Percentiles rank a stretch among this genome's conserved stretches.
Conservation (phyloP, 805 yeast genomes). For the Debaryomyces maramus region DNA sequence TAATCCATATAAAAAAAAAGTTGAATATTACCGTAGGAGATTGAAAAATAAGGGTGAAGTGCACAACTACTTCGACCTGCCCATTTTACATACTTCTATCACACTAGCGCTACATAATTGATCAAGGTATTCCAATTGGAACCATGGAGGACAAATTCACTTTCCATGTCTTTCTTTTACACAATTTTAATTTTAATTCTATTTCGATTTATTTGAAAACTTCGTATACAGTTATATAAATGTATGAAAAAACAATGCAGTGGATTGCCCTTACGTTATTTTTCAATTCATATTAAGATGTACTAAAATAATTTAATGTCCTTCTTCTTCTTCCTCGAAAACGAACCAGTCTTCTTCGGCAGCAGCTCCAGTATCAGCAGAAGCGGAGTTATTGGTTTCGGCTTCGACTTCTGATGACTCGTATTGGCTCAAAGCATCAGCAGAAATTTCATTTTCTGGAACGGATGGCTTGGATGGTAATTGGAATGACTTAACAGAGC, state of each 20-base stretch:
- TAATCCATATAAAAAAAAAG: no score
- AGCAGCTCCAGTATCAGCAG: slow-evolving; percentile 42
- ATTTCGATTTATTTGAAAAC: neutral
- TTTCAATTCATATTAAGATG: neutral
- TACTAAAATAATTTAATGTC: slow-evolving; percentile 38
- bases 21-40: no score
- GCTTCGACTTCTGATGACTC: slow-evolving; percentile 76
- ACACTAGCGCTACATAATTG: no score
- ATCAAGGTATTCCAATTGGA: no score
- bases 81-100: no score
- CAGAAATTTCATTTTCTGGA: slow-evolving; percentile 71
- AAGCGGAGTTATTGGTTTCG: slow-evolving; percentile 25
- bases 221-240: neutral
- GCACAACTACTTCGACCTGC: no score
- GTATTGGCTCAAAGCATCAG: slow-evolving; percentile 68
- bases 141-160: no score
- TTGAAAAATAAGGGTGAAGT: no score
- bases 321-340: slow-evolving; percentile 63
- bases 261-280: neutral
- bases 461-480: slow-evolving; percentile 75
- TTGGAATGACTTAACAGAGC: slow-evolving; percentile 79
- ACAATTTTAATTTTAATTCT: neutral
- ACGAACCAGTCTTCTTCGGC: slow-evolving; percentile 78
- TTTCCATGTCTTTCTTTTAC: neutral
- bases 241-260: neutral